phyloP scores from a whole-genome alignment of 2,329 filamentous ascomycete species.

The Coleophoma crateriformis region DNA sequence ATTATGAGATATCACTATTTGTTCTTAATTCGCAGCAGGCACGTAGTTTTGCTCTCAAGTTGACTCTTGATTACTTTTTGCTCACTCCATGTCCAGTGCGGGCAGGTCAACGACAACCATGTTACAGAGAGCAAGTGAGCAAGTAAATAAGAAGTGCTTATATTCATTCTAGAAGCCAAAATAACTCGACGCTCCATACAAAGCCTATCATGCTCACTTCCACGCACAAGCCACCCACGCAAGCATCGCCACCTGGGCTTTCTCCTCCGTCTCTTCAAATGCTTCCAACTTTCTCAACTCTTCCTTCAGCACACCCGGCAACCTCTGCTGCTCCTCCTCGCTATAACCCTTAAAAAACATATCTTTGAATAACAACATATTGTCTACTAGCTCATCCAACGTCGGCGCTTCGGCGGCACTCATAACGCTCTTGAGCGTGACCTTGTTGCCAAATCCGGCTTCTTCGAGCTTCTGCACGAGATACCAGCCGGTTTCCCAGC shows the following conservation, averaged over 20 bases:
- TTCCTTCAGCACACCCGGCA: slow-evolving; percentile 4
- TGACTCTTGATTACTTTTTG: no score
- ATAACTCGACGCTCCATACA: no score
- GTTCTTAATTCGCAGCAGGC: no score
- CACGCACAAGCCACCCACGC: slow-evolving; percentile 7
- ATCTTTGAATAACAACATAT: slow-evolving; percentile 11
- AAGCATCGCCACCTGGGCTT: slow-evolving; percentile 6
- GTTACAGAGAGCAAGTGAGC: no score
- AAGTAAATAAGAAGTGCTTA: no score
- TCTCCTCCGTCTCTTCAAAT: slow-evolving; percentile 3
- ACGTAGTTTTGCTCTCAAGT: no score
- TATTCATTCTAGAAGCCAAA: no score
- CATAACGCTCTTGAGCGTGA: slow-evolving; percentile 5
- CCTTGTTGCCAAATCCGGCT: slow-evolving; percentile 7
- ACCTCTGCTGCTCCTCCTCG: slow-evolving; percentile 8
- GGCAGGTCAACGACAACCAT: no score
- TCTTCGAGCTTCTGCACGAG: slow-evolving; percentile 8
- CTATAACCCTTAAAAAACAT: slow-evolving; percentile 12
- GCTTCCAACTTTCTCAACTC: slow-evolving; percentile 8
- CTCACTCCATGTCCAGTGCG: no score
- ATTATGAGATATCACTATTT: no score
- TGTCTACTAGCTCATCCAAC: slow-evolving; percentile 10
- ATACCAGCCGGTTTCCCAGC: slow-evolving; percentile 5
- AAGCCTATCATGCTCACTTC: slow-evolving; percentile 1
- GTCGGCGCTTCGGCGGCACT: slow-evolving; percentile 3